Percentiles rank a stretch among this genome's conserved stretches.
These are phyloP conservation scores for Rubia tinctorum DNA, from an alignment of 305 asterid genomes.

Conservation along the genomic window DNA sequence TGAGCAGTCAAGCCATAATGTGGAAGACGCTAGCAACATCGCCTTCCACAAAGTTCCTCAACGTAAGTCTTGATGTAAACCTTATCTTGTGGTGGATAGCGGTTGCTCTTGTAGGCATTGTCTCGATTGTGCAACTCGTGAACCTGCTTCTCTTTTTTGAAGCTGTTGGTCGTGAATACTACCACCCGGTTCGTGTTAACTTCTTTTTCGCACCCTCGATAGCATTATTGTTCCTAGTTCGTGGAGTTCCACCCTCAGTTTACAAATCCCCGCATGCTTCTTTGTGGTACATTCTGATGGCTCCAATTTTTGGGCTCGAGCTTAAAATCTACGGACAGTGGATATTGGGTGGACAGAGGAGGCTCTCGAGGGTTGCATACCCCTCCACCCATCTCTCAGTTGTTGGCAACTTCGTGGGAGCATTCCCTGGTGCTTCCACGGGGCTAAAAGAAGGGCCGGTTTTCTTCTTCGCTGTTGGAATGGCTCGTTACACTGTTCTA, in stretches of 20 bases:
- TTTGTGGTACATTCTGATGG: slow-evolving; percentile 68
- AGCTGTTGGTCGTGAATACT: slow-evolving; percentile 82
- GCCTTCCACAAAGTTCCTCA: slow-evolving; percentile 49
- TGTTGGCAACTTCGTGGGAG: slow-evolving; percentile 82
- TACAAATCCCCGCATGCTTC: slow-evolving; percentile 30
- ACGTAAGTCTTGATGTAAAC: slow-evolving; percentile 42
- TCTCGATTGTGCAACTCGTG: slow-evolving; percentile 35
- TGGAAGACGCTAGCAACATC: slow-evolving; percentile 66
- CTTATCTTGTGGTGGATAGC: slow-evolving; percentile 60
- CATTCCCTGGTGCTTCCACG: slow-evolving; percentile 81
- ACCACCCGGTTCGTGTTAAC: slow-evolving; percentile 76
- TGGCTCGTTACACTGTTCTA: slow-evolving; percentile 72
- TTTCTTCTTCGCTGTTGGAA: slow-evolving; percentile 77
- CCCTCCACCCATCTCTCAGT: slow-evolving; percentile 71
- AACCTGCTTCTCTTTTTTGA: slow-evolving; percentile 73
- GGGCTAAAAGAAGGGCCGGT: slow-evolving; percentile 82
- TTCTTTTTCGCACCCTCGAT: slow-evolving; percentile 92
- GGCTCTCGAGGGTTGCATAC: slow-evolving; percentile 83
- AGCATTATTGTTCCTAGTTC: slow-evolving; percentile 51
- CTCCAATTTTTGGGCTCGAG: slow-evolving; percentile 61
- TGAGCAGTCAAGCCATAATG: slow-evolving; percentile 86
- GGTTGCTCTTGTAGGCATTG: slow-evolving; percentile 34
- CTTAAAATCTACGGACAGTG: slow-evolving; percentile 85
- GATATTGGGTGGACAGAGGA: slow-evolving; percentile 90
- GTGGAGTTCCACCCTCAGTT: slow-evolving; percentile 54